Conservation (phyloP, 345 rosid genomes). For the Fremontodendron californicum region DNA sequence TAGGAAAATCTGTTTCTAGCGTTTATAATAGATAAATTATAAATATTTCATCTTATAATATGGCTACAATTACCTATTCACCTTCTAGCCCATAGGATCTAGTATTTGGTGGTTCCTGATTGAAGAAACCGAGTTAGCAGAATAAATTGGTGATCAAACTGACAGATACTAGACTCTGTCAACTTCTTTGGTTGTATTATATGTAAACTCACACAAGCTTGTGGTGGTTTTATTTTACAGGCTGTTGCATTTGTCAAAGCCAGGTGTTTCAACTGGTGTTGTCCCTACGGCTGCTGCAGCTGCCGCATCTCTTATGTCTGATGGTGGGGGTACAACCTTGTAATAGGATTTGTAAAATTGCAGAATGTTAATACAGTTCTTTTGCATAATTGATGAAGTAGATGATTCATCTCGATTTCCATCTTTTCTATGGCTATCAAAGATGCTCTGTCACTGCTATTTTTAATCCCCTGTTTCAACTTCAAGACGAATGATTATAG, state of each 20-base stretch:
- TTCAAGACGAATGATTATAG: not conserved
- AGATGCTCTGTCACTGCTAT: not conserved
- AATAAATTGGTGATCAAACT: not conserved
- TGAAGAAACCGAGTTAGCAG: not conserved
- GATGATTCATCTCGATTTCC: not conserved
- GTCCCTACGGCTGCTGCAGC: slow-evolving; percentile 98
- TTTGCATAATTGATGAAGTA: not conserved
- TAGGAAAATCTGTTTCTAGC: not conserved
- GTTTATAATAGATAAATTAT: not conserved
- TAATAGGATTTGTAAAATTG: slow-evolving; percentile 12
- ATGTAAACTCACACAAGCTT: not conserved
- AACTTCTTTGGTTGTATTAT: not conserved
- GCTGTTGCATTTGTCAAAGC: slow-evolving; percentile 91
- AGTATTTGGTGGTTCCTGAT: not conserved
- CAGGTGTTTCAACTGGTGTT: slow-evolving; percentile 73
- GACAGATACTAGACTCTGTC: not conserved
- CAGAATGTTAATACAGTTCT: not conserved
- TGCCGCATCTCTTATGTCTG: slow-evolving; percentile 94
- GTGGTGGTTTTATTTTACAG: slow-evolving; percentile 34
- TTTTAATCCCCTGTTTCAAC: not conserved
- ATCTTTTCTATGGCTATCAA: not conserved
- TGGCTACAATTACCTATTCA: not conserved
- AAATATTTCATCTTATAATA: not conserved
- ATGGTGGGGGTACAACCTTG: slow-evolving; percentile 85
- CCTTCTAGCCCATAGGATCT: not conserved